A percentile compares a stretch with the other conserved stretches of the same genome.
Evolutionary conservation across 345 rosid species (phyloP).

Genomic region (Dimocarpus longan): DNA sequence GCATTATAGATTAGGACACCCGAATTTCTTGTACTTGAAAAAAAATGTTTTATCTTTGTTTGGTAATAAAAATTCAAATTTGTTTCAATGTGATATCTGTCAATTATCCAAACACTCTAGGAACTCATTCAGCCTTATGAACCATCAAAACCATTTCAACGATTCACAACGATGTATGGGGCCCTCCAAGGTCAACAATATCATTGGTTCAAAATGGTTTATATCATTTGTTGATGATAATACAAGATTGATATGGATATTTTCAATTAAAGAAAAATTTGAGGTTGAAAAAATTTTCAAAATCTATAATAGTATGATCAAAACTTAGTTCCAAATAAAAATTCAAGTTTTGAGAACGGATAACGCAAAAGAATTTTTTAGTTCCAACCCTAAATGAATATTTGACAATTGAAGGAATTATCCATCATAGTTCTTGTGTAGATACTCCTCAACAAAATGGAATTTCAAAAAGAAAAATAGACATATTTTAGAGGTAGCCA

Average conservation of each 20-base stretch:
- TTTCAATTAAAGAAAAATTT: background rate
- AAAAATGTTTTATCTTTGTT: background rate
- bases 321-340: background rate
- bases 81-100: background rate
- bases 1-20: background rate
- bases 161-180: background rate
- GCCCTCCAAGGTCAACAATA: background rate
- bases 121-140: too few relatives aligned
- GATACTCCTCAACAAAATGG: background rate
- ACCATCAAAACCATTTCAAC: background rate
- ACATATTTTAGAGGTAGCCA: background rate
- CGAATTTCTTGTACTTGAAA: background rate
- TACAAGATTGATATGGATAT: background rate
- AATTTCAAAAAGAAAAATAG: background rate
- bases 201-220: background rate
- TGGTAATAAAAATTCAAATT: background rate
- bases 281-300: background rate
- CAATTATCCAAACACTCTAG: too few relatives aligned
- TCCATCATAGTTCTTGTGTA: background rate
- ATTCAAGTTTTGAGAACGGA: background rate
- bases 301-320: background rate
- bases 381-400: background rate
- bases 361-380: background rate
- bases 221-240: background rate
- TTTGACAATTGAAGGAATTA: background rate